Evolutionary conservation across 495 filamentous ascomycete genomes (phyloP).

Genomic region (Penicillium daleae): DNA sequence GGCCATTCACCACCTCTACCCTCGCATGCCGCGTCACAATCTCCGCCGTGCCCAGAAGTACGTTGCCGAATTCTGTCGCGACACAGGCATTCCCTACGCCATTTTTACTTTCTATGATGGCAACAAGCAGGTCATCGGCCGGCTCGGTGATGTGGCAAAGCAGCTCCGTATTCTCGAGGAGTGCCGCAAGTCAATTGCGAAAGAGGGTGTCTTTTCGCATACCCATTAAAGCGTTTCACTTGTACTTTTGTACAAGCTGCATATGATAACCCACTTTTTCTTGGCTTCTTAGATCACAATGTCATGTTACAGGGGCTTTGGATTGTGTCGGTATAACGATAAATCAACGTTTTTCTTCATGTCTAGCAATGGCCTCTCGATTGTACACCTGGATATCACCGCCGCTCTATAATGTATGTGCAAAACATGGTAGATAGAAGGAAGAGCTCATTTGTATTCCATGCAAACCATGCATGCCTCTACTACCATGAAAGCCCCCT

Average conservation of each 20-base stretch:
- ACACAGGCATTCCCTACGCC: slow-evolving; percentile 92
- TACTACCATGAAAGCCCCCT: neutral
- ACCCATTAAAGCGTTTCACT: slow-evolving; percentile 28
- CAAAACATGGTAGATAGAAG: neutral
- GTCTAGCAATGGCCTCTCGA: neutral
- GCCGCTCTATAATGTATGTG: slow-evolving; percentile 21
- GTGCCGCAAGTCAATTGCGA: slow-evolving; percentile 69
- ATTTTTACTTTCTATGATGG: slow-evolving; percentile 93
- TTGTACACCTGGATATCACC: slow-evolving; percentile 13
- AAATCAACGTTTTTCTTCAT: slow-evolving; percentile 20
- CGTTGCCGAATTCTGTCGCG: slow-evolving; percentile 86
- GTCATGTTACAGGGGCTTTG: neutral
- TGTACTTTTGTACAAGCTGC: neutral
- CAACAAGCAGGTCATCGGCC: slow-evolving; percentile 84
- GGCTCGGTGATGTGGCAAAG: slow-evolving; percentile 81
- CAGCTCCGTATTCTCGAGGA: slow-evolving; percentile 87
- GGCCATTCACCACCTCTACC: slow-evolving; percentile 92
- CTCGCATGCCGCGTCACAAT: slow-evolving; percentile 94
- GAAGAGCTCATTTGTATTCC: neutral
- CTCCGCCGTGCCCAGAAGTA: slow-evolving; percentile 79
- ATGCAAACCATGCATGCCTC: neutral
- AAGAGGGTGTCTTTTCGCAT: slow-evolving; percentile 44
- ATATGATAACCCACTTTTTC: neutral
- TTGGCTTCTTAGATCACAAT: slow-evolving; percentile 10
- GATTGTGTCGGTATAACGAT: slow-evolving; percentile 20